Percentiles rank a stretch among this genome's conserved stretches.
These are phyloP conservation scores for Lichtheimia corymbifera DNA, from an alignment of 371 early-diverging fungal species.

Conservation along the genomic window DNA sequence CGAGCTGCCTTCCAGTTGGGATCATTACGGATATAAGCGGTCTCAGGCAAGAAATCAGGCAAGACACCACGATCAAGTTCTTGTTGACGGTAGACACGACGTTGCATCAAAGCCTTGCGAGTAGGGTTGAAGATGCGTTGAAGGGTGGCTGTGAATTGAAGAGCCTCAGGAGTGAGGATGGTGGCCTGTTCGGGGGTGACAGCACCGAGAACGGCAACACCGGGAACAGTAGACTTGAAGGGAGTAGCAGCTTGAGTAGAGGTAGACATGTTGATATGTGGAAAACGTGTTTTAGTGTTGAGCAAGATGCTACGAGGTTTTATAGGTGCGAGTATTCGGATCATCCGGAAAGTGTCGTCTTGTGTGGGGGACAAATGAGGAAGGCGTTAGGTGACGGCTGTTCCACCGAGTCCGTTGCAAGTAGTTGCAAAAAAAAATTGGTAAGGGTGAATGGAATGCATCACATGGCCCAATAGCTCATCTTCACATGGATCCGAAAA, in stretches of 20 bases:
- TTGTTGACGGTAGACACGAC: constrained; percentile 75
- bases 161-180: constrained; percentile 80
- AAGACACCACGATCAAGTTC: constrained; percentile 78
- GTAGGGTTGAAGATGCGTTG: constrained; percentile 87
- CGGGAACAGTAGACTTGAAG: constrained; percentile 49
- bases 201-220: constrained; percentile 68
- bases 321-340: constrained; percentile 1
- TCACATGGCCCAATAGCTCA: neutral
- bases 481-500: too few relatives aligned
- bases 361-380: neutral
- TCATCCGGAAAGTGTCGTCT: neutral
- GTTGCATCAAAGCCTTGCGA: constrained; percentile 77
- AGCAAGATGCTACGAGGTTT: constrained; percentile 3
- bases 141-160: constrained; percentile 80
- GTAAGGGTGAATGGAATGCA: neutral
- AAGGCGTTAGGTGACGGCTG: constrained; percentile 4
- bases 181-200: constrained; percentile 60
- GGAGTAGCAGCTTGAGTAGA: constrained; percentile 10
- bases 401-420: constrained; percentile 3
- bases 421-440: neutral
- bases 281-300: constrained; percentile 3
- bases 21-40: constrained; percentile 86
- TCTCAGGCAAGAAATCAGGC: constrained; percentile 92
- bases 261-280: constrained; percentile 21
- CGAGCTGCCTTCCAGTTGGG: constrained; percentile 85